A percentile compares a stretch with the other conserved stretches of the same genome.
phyloP scores from a whole-genome alignment of 2,329 filamentous ascomycete species.

The Paramyrothecium roridum region DNA sequence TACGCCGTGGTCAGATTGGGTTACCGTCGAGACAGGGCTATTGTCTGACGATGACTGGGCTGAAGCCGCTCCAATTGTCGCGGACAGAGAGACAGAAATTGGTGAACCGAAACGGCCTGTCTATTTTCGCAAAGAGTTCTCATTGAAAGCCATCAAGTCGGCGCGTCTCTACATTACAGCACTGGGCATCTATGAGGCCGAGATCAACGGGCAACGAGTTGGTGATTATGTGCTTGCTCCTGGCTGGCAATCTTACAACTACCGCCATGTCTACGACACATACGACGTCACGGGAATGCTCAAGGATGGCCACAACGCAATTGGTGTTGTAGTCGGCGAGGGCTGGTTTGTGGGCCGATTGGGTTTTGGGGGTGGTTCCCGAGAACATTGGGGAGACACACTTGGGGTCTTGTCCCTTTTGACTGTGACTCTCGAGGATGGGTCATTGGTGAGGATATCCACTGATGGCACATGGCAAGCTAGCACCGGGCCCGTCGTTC shows the following conservation, averaged over 20 bases:
- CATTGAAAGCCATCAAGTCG: background rate
- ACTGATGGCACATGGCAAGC: constrained; percentile 36
- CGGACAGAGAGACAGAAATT: constrained; percentile 21
- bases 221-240: constrained; percentile 41
- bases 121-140: constrained; percentile 24
- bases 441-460: constrained; percentile 17
- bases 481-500: constrained; percentile 23
- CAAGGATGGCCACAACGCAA: constrained; percentile 24
- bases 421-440: constrained; percentile 27
- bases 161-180: constrained; percentile 39
- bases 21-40: constrained; percentile 32
- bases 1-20: constrained; percentile 21
- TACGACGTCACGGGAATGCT: constrained; percentile 46
- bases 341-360: constrained; percentile 42
- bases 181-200: constrained; percentile 41
- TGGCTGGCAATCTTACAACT: constrained; percentile 49
- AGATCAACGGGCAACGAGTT: constrained; percentile 42
- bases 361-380: constrained; percentile 11
- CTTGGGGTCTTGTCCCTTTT: constrained; percentile 30
- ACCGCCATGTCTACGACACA: constrained; percentile 49
- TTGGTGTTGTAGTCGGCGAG: constrained; percentile 40
- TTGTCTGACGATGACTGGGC: constrained; percentile 24
- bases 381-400: constrained; percentile 31
- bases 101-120: constrained; percentile 23
- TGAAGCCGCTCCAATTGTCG: constrained; percentile 22